Evolutionary conservation across 768 basidiomycete genomes (phyloP).

Genomic region (Trametes villosa): DNA sequence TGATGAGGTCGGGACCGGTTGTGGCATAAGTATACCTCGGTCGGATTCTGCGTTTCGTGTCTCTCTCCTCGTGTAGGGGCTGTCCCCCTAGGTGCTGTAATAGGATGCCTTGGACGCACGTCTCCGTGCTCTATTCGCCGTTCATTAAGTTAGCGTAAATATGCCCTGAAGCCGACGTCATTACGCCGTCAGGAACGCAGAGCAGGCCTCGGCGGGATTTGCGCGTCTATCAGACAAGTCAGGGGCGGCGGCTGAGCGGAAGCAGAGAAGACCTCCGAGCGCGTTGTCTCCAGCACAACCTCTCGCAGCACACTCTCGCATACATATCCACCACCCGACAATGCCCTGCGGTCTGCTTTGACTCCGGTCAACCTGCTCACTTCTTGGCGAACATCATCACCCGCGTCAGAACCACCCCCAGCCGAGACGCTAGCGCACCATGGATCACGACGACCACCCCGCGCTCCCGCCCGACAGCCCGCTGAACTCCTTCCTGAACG

Average conservation of each 20-base stretch:
- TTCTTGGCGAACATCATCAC: background rate
- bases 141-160: too few relatives aligned
- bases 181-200: background rate
- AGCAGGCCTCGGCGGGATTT: background rate
- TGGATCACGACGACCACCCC: constrained; percentile 31
- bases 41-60: too few relatives aligned
- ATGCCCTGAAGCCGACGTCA: constrained; percentile 3
- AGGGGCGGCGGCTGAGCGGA: background rate
- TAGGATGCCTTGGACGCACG: too few relatives aligned
- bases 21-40: background rate
- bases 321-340: background rate
- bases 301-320: too few relatives aligned
- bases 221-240: constrained; percentile 8
- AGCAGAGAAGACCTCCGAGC: too few relatives aligned
- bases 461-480: constrained; percentile 34
- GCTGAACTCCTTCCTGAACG: constrained; percentile 37
- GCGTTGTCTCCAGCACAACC: too few relatives aligned
- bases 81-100: too few relatives aligned
- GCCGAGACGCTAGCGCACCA: constrained; percentile 17
- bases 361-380: background rate
- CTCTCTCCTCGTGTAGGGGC: too few relatives aligned
- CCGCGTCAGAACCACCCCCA: background rate
- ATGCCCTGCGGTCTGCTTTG: background rate
- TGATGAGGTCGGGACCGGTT: background rate
- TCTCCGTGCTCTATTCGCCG: too few relatives aligned